These are phyloP conservation scores for Linanthus parryae DNA, from an alignment of 148 eudicot species.

Conservation along the genomic window DNA sequence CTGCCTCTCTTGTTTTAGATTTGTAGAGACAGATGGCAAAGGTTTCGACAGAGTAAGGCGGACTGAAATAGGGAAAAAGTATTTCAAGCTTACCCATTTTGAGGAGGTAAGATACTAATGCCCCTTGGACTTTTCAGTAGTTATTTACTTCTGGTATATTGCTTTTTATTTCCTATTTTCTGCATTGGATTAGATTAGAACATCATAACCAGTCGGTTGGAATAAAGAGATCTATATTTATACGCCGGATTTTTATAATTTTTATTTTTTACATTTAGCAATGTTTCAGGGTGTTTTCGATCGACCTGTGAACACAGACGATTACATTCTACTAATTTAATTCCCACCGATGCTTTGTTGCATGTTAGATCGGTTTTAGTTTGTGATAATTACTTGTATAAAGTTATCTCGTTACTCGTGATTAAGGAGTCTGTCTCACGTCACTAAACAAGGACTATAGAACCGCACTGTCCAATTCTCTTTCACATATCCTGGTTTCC, in stretches of 20 bases:
- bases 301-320: too few relatives aligned
- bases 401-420: too few relatives aligned
- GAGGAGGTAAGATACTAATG: conserved; percentile 61
- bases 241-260: background rate
- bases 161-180: background rate
- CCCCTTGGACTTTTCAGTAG: background rate
- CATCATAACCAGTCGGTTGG: background rate
- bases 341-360: too few relatives aligned
- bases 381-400: too few relatives aligned
- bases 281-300: too few relatives aligned
- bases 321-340: too few relatives aligned
- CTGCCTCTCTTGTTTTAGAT: conserved; percentile 34
- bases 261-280: background rate
- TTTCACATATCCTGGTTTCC: too few relatives aligned
- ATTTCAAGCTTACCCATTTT: conserved; percentile 81
- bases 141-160: background rate
- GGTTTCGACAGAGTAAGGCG: conserved; percentile 85
- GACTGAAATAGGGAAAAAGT: conserved; percentile 95
- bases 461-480: too few relatives aligned
- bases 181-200: background rate
- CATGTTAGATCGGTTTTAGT: too few relatives aligned
- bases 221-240: too few relatives aligned
- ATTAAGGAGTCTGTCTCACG: too few relatives aligned
- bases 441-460: too few relatives aligned
- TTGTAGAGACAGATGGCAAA: conserved; percentile 95